Evolutionary conservation across 202 grass and related monocot genomes (phyloP).

Genomic region (Brachypodium distachyon): DNA sequence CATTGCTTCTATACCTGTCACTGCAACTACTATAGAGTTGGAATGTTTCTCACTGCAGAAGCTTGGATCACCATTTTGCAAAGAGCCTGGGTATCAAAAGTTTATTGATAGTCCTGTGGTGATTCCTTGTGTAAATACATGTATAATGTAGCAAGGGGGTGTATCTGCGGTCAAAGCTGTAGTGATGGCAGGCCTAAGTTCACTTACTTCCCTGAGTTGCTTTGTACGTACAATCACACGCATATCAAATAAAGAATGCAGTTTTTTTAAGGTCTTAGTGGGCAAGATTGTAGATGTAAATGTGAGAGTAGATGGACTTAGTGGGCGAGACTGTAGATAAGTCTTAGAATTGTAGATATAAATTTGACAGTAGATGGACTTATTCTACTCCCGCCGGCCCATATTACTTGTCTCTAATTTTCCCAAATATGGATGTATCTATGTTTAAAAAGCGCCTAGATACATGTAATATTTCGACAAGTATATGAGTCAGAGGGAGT

Average conservation of each 20-base stretch:
- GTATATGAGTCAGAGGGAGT: no score
- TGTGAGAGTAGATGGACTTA: background rate
- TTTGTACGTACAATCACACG: constrained; percentile 11
- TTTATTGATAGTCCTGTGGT: background rate
- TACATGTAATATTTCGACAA: no score
- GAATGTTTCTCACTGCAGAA: background rate
- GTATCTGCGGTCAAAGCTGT: constrained; percentile 15
- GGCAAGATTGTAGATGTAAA: background rate
- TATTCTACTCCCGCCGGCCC: no score
- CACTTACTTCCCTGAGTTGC: background rate
- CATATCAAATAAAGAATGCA: constrained; percentile 17
- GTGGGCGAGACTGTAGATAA: no score
- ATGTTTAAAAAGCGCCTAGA: no score
- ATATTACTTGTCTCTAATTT: no score
- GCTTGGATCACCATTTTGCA: constrained; percentile 11
- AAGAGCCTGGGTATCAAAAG: background rate
- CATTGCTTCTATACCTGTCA: constrained; percentile 4
- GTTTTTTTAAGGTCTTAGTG: background rate
- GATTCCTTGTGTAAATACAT: constrained; percentile 26
- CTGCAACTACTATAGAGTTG: constrained; percentile 2
- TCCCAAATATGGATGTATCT: no score
- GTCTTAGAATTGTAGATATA: background rate
- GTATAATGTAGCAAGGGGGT: constrained; percentile 19
- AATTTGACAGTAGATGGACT: background rate
- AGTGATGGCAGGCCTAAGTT: constrained; percentile 16